Evolutionary conservation across 208 protist genomes (phyloP).

Genomic region (Blastocrithidia nonstop): DNA sequence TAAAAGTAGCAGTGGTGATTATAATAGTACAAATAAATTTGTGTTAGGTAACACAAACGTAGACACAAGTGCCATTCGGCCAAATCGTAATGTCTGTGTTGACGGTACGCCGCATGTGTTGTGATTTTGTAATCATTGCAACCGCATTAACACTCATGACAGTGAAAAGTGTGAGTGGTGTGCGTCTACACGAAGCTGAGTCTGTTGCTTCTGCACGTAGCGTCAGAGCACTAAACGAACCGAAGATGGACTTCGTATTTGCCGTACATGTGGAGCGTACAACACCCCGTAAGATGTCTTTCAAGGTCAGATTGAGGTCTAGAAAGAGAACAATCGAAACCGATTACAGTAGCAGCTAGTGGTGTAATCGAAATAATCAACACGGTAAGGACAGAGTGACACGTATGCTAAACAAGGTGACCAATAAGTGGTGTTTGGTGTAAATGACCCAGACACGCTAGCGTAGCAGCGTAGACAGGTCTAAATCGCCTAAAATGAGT

Average conservation of each 20-base stretch:
- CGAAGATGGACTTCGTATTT: constrained; percentile 44
- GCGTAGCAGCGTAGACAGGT: constrained; percentile 33
- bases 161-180: constrained; percentile 35
- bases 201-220: constrained; percentile 41
- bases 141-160: constrained; percentile 33
- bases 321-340: constrained; percentile 11
- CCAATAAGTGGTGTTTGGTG: constrained; percentile 33
- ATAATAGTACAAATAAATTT: neutral
- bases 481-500: constrained; percentile 28
- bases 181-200: constrained; percentile 25
- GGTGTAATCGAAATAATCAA: neutral
- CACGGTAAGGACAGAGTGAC: neutral
- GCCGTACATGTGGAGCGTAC: constrained; percentile 29
- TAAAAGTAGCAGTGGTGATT: constrained; percentile 5
- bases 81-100: constrained; percentile 15
- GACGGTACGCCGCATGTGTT: constrained; percentile 31
- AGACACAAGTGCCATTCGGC: constrained; percentile 4
- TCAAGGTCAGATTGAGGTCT: constrained; percentile 23
- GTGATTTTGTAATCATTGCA: constrained; percentile 47
- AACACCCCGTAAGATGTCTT: constrained; percentile 61
- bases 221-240: constrained; percentile 20
- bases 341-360: neutral
- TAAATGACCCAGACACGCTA: constrained; percentile 53
- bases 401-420: neutral
- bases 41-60: neutral